phyloP scores from a whole-genome alignment of 1,284 basidiomycete genomes.

The Cryptococcus sp. region DNA sequence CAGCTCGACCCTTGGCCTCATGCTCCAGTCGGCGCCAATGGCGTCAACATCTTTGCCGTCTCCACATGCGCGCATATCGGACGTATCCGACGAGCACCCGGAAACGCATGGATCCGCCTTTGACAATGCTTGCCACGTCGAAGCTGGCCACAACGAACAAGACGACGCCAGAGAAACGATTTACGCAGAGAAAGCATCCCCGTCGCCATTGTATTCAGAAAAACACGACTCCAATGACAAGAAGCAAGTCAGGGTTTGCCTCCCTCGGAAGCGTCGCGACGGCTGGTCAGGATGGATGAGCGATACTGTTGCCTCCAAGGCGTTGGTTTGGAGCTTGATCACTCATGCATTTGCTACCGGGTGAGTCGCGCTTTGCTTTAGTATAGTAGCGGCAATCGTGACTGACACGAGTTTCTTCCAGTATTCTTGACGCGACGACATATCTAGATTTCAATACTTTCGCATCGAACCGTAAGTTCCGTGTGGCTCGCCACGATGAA shows the following conservation, averaged over 20 bases:
- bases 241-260: slow-evolving; percentile 4
- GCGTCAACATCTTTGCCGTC: not conserved
- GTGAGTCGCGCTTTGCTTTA: slow-evolving; percentile 16
- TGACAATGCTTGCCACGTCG: too few relatives aligned
- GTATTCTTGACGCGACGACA: slow-evolving; percentile 49
- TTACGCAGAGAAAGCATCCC: too few relatives aligned
- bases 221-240: too few relatives aligned
- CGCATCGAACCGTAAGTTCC: slow-evolving; percentile 46
- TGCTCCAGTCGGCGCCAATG: not conserved
- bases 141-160: too few relatives aligned
- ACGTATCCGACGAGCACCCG: too few relatives aligned
- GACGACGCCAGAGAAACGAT: too few relatives aligned
- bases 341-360: slow-evolving; percentile 45
- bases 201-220: too few relatives aligned
- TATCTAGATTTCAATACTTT: slow-evolving; percentile 50
- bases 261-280: slow-evolving; percentile 25
- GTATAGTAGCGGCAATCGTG: not conserved
- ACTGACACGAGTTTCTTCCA: not conserved
- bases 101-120: too few relatives aligned
- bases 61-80: too few relatives aligned
- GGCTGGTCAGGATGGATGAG: slow-evolving; percentile 34
- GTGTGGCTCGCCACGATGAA: not conserved
- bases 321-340: slow-evolving; percentile 37
- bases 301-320: slow-evolving; percentile 29
- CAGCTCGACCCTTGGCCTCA: not conserved